A percentile compares a stretch with the other conserved stretches of the same genome.
Evolutionary conservation across 2,329 filamentous ascomycete genomes (phyloP).

Genomic region (Xylaria polymorpha): DNA sequence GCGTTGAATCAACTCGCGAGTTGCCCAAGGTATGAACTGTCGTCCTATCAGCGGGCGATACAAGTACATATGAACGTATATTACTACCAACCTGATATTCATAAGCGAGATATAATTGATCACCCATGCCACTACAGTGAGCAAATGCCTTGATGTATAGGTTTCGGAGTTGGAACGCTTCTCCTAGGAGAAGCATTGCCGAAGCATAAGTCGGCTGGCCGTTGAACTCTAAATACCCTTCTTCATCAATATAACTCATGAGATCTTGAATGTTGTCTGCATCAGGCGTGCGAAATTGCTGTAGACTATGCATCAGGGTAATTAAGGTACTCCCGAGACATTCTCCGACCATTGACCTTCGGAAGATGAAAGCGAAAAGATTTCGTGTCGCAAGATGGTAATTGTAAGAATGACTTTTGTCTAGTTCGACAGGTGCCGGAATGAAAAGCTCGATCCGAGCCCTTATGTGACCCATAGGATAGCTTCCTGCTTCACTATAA

Average conservation of each 20-base stretch:
- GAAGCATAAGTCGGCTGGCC: slow-evolving; percentile 75
- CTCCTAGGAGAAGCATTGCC: slow-evolving; percentile 74
- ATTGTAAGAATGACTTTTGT: slow-evolving; percentile 65
- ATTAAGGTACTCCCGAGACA: slow-evolving; percentile 73
- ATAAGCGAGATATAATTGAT: slow-evolving; percentile 64
- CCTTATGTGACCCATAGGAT: slow-evolving; percentile 47
- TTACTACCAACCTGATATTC: slow-evolving; percentile 69
- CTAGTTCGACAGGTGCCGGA: slow-evolving; percentile 67
- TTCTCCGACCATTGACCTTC: slow-evolving; percentile 73
- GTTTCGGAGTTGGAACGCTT: slow-evolving; percentile 70
- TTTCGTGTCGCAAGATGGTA: slow-evolving; percentile 79
- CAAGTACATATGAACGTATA: neutral
- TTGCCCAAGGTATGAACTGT: slow-evolving; percentile 63
- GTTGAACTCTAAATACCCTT: slow-evolving; percentile 76
- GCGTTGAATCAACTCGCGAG: slow-evolving; percentile 73
- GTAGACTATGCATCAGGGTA: slow-evolving; percentile 72
- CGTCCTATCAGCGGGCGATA: slow-evolving; percentile 41
- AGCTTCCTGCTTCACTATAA: slow-evolving; percentile 47
- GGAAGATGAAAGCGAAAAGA: slow-evolving; percentile 77
- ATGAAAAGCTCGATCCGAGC: slow-evolving; percentile 72
- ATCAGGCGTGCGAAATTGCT: slow-evolving; percentile 66
- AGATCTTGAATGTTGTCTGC: slow-evolving; percentile 71
- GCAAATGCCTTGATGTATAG: slow-evolving; percentile 79
- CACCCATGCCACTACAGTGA: slow-evolving; percentile 83
- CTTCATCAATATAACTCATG: slow-evolving; percentile 72